Conservation (phyloP, 108 stramenopile species). For the Nannochloropsis oceanica region DNA sequence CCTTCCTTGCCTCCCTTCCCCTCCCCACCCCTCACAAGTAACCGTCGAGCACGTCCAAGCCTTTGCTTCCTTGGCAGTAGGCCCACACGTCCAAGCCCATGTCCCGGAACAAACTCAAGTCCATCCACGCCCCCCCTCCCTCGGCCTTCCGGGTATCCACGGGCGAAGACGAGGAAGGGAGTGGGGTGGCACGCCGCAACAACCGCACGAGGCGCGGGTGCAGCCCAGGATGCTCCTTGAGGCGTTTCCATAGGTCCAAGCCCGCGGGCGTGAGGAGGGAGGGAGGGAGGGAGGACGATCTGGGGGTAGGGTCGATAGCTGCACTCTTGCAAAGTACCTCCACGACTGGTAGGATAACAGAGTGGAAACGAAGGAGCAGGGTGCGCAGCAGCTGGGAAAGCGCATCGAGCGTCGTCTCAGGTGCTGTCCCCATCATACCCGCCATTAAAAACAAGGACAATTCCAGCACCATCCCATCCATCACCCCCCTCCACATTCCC, state of each 20-base stretch:
- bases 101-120: not conserved
- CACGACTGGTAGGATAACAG: not conserved
- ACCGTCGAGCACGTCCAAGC: no score
- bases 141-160: not conserved
- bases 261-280: not conserved
- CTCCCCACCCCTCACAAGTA: no score
- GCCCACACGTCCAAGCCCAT: not conserved
- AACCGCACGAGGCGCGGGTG: not conserved
- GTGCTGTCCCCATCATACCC: not conserved
- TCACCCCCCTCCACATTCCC: not conserved
- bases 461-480: not conserved
- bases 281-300: not conserved
- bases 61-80: not conserved
- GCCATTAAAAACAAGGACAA: not conserved
- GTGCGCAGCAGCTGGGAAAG: not conserved
- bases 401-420: not conserved
- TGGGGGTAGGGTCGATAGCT: not conserved
- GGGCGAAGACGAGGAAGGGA: not conserved
- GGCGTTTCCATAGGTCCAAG: not conserved
- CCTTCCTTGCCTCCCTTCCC: no score
- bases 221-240: not conserved
- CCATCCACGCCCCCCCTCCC: not conserved
- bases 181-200: not conserved
- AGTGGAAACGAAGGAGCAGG: not conserved
- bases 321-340: no score